These are phyloP conservation scores for Globisporangium acanthophoron DNA, from an alignment of 352 stramenopile genomes.

Conservation along the genomic window DNA sequence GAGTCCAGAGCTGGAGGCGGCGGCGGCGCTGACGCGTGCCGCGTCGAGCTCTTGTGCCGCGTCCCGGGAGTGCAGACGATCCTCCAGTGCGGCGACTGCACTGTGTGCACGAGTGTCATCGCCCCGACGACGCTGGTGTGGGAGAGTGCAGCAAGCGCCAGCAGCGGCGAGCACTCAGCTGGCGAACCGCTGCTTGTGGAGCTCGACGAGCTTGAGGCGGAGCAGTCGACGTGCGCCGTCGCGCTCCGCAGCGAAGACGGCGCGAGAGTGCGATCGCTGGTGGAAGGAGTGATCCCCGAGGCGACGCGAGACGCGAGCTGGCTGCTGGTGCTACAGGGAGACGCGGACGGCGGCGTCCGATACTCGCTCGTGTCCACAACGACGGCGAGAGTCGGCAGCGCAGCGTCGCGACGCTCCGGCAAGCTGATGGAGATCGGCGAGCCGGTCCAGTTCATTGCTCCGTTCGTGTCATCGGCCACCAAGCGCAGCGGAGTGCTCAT, in stretches of 20 bases:
- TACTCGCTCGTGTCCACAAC: conserved; percentile 15
- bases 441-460: conserved; percentile 13
- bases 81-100: conserved; percentile 17
- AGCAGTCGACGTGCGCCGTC: conserved; percentile 49
- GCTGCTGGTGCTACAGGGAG: conserved; percentile 48
- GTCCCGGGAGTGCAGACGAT: conserved; percentile 39
- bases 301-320: conserved; percentile 1
- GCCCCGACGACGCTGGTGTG: conserved; percentile 45
- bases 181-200: conserved; percentile 13
- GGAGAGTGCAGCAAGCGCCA: background rate
- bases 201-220: conserved; percentile 52
- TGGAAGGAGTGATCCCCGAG: conserved; percentile 22
- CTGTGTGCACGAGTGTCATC: conserved; percentile 43
- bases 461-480: conserved; percentile 2
- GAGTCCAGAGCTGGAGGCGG: background rate
- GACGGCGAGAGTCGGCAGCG: background rate
- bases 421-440: conserved; percentile 10
- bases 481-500: conserved; percentile 5
- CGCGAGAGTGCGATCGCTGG: conserved; percentile 8
- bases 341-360: conserved; percentile 44
- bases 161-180: conserved; percentile 1
- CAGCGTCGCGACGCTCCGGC: background rate
- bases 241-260: conserved; percentile 15
- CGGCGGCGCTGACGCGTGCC: background rate
- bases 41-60: conserved; percentile 18